Base-by-base conservation (phyloP, 2,329 filamentous ascomycete species). In the Pezicula carpinea region DNA sequence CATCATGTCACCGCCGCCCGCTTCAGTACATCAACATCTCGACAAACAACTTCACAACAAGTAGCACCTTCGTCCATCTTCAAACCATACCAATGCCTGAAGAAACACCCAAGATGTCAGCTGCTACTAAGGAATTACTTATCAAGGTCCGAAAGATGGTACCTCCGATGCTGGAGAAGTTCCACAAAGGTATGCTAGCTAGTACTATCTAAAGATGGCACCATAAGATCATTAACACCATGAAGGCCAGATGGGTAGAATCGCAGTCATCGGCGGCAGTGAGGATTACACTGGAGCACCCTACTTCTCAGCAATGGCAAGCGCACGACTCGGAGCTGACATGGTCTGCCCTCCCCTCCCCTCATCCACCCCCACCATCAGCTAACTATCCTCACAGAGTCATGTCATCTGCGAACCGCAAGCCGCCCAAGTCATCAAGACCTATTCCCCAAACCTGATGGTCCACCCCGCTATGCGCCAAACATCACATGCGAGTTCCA, bases 241-340 rank as follows among this genome's bases (percentile, higher is more conserved):
- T n/a, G 4, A 58, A 95, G 92, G 93, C 50, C 92, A 97, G 69
- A 77, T 96, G 55, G 93, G 93, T 5, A 82, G 93, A 46, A 83
- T 99, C 44, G 93, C 83, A 44, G 93, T 99, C 49, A 93, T 99
- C 55, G 93, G 93, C 43, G 93, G 93, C 34, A 95, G 89, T 63
- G 84, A 92, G 65, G 92, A 97, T 69, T 99, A 97, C 66, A 96
- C 93, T 1, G 93, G 93, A 32, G 93, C 93, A 49, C 93, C 93
- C 11, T 99, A 96, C 71, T 99, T 99, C 70, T 96, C 92, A 17
- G 91, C 92, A 54, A 96, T 96, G 83, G 93, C 93, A 11, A 96
- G 89, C 55, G 93, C 93, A 39, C 82, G 87, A 61, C 71, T 97
- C 48, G 93, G 92, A 4, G 89, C 85, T 61, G 90, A 96, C 62